Base-by-base conservation (phyloP, 805 yeast species). In the Wickerhamiella occidentalis region DNA sequence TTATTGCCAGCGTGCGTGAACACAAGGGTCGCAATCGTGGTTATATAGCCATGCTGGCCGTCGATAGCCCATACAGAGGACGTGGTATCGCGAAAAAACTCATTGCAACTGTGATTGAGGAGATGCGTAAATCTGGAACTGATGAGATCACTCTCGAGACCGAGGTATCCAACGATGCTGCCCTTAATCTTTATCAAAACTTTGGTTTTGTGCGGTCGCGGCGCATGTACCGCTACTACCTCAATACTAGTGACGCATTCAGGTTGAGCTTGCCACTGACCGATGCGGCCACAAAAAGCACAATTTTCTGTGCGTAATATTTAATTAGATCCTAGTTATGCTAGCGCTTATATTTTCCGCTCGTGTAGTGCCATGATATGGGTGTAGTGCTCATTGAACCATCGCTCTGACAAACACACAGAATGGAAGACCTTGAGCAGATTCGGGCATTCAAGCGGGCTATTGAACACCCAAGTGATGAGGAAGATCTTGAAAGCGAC, bases 91-190 rank as follows among this genome's bases (percentile, higher is more conserved):
- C 96, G 2, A 80, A 80, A 55, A 68, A 68, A 42, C 71, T 92
- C 45, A 87, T 87, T 15, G 69, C 71, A 43, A 58, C 69, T 50
- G 77, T 82, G 4, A 73, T 90, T 3, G 74, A 75, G 13, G 72
- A 72, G 35, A 83, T 92, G 88, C 72, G 73, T 6, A 61, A 67
- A 45, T 72, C 73, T 51, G 67, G 75, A 1, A 85, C 88, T 40
- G 97, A 92, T 65, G 98, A 92, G 64, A 77, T 88, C n/a, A 81
- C 82, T 69, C 70, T 92, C 52, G 98, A 92, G 61, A 85, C 98
- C 0, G 97, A 92, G 61, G 92, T 83, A 5, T 78, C 75, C 19
- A 92, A 92, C 60, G 61, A 52, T 8, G 80, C 82, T 0, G 95
- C 95, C 1, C 66, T 85, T 51, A 63, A 66, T 19, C 64, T 85